phyloP scores from a whole-genome alignment of 257 asterid species.

The Prunella vulgaris region DNA sequence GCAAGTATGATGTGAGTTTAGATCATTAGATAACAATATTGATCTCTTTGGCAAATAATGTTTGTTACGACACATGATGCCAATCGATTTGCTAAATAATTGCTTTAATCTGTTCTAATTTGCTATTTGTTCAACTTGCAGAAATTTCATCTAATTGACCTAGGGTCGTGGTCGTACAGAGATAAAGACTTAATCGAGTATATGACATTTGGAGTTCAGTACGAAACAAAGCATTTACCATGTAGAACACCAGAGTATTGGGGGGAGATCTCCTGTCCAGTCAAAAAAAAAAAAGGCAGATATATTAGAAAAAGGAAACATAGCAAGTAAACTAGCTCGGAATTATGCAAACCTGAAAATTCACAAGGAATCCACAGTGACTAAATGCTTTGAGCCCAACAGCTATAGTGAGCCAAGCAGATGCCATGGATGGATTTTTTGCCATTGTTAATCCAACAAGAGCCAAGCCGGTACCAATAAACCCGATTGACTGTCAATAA shows the following conservation, averaged over 20 bases:
- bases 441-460: conserved; percentile 77
- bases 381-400: conserved; percentile 95
- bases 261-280: conserved; percentile 86
- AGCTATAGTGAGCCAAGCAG: conserved; percentile 94
- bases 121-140: conserved; percentile 4
- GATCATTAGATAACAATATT: background rate
- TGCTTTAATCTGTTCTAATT: conserved; percentile 2
- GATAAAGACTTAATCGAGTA: background rate
- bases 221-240: conserved; percentile 42
- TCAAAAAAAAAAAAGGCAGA: conserved; percentile 16
- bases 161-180: background rate
- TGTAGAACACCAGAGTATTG: conserved; percentile 92
- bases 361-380: conserved; percentile 96
- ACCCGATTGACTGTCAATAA: conserved; percentile 87
- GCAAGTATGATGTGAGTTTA: background rate
- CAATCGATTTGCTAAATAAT: background rate
- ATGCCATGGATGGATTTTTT: conserved; percentile 66
- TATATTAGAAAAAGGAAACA: conserved; percentile 20
- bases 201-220: background rate
- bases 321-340: conserved; percentile 18
- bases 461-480: conserved; percentile 76
- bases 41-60: background rate
- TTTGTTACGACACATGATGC: conserved; percentile 2
- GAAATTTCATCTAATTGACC: conserved; percentile 5
- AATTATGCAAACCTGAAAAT: conserved; percentile 72